Evolutionary conservation across 2,329 filamentous ascomycete genomes (phyloP).

Genomic region (Trichoderma sp.): DNA sequence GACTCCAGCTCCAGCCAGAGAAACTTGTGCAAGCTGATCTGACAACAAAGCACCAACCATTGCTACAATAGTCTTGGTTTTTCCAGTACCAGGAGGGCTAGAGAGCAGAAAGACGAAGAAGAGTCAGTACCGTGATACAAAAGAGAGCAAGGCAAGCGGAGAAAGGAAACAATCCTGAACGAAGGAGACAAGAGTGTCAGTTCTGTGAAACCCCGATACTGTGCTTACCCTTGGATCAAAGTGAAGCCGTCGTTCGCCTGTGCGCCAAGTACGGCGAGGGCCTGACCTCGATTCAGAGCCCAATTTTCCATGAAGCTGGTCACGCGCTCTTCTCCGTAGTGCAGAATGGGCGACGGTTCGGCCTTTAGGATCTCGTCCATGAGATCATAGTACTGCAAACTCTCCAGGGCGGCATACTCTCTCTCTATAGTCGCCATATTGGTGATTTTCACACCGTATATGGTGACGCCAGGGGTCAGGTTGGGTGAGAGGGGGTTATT

Average conservation of each 20-base stretch:
- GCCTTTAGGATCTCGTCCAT: conserved; percentile 90
- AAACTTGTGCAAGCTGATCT: conserved; percentile 42
- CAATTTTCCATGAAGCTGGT: conserved; percentile 73
- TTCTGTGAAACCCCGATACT: background rate
- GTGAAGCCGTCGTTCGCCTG: conserved; percentile 97
- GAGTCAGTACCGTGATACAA: background rate
- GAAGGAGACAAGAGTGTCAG: background rate
- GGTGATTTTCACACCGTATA: conserved; percentile 80
- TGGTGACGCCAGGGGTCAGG: conserved; percentile 68
- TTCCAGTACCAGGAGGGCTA: conserved; percentile 91
- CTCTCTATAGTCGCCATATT: conserved; percentile 94
- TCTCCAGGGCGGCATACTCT: conserved; percentile 89
- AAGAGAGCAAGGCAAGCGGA: background rate
- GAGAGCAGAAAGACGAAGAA: background rate
- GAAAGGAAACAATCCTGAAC: background rate
- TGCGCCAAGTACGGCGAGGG: conserved; percentile 87
- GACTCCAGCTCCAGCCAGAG: conserved; percentile 38
- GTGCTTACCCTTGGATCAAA: conserved; percentile 77
- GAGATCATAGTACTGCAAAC: conserved; percentile 91
- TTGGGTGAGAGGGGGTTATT: conserved; percentile 63
- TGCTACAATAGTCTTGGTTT: conserved; percentile 96
- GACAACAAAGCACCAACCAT: conserved; percentile 82
- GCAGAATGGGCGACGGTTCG: conserved; percentile 84
- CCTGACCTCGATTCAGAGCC: conserved; percentile 83
- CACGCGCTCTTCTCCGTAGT: conserved; percentile 75